Evolutionary conservation across 345 rosid genomes (phyloP).

Genomic region (Angophora floribunda): DNA sequence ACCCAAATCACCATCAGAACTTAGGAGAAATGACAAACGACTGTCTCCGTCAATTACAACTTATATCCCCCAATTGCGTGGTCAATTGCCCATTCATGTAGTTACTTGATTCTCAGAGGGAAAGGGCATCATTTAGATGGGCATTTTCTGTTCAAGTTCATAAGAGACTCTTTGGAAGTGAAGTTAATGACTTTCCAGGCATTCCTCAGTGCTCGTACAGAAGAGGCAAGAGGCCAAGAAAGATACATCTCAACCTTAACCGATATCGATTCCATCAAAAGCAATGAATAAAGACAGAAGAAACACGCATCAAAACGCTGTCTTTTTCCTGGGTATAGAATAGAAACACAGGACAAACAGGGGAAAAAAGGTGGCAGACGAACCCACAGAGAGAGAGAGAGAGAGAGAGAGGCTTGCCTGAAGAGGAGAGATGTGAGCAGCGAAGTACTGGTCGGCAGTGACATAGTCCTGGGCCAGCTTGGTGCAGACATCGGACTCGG

Average conservation of each 20-base stretch:
- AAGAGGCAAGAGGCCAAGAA: neutral
- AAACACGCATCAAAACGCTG: neutral
- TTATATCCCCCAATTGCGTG: neutral
- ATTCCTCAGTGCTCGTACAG: neutral
- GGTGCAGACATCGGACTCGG: conserved; percentile 56
- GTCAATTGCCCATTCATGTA: neutral
- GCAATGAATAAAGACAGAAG: neutral
- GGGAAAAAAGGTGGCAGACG: neutral
- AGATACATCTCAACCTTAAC: neutral
- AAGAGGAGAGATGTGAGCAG: conserved; percentile 57
- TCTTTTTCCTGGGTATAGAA: neutral
- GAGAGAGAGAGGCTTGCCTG: conserved; percentile 32
- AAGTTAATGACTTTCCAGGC: neutral
- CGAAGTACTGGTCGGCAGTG: conserved; percentile 68
- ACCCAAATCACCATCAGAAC: neutral
- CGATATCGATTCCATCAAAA: neutral
- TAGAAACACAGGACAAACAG: neutral
- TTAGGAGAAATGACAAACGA: neutral
- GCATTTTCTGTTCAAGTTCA: neutral
- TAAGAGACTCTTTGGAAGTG: neutral
- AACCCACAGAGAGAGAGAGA: neutral
- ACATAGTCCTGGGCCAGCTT: conserved; percentile 39
- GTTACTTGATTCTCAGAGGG: neutral
- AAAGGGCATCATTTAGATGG: neutral
- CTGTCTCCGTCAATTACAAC: neutral